Percentiles rank a stretch among this genome's conserved stretches.
phyloP scores from a whole-genome alignment of 345 rosid genomes.

The Eucalyptus sp. region DNA sequence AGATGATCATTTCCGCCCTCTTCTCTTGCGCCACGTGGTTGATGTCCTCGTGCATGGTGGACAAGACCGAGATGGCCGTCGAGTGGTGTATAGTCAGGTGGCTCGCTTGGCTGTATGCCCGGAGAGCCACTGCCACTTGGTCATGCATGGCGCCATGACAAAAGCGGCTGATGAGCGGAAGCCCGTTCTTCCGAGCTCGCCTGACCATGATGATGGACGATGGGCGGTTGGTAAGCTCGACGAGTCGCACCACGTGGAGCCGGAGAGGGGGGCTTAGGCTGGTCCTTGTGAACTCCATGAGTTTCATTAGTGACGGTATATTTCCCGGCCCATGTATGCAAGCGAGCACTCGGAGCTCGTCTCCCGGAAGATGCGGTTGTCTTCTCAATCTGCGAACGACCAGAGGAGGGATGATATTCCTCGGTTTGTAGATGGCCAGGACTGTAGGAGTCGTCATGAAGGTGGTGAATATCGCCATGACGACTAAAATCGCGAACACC shows the following conservation, averaged over 20 bases:
- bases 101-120: constrained; percentile 61
- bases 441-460: constrained; percentile 73
- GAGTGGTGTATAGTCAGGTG: constrained; percentile 48
- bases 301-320: constrained; percentile 45
- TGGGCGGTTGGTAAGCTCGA: constrained; percentile 67
- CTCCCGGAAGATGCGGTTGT: constrained; percentile 15
- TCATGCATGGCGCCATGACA: constrained; percentile 48
- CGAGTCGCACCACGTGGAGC: constrained; percentile 61
- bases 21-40: constrained; percentile 69
- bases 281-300: constrained; percentile 52
- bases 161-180: constrained; percentile 51
- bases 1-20: constrained; percentile 42
- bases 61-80: constrained; percentile 43
- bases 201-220: constrained; percentile 74
- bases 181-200: constrained; percentile 47
- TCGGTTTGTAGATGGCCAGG: constrained; percentile 59
- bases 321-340: constrained; percentile 63
- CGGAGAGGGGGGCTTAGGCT: constrained; percentile 40
- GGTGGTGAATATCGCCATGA: constrained; percentile 86
- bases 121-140: constrained; percentile 43
- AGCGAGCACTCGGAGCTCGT: constrained; percentile 52
- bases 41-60: constrained; percentile 75
- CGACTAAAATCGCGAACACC: constrained; percentile 62
- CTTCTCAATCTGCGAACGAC: constrained; percentile 33
- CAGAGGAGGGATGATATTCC: neutral